Base-by-base conservation (phyloP, 2,329 filamentous ascomycete genomes). In the Diaporthe batatas region DNA sequence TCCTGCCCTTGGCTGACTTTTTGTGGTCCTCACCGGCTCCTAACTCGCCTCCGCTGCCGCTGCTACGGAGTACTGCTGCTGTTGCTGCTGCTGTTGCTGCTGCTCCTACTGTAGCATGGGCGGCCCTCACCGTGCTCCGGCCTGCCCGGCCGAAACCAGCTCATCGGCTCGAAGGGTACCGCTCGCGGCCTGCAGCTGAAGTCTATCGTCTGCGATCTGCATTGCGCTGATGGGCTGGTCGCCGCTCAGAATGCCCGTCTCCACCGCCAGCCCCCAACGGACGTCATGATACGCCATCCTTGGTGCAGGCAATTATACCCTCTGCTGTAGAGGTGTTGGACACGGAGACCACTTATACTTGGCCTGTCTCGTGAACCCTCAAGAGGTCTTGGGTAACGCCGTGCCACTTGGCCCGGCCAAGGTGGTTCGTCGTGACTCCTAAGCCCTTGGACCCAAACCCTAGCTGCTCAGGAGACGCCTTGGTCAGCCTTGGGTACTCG, bases 381-480 rank as follows among this genome's bases (percentile, higher is more conserved):
- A 53, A 53, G 62, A 53, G n/a, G 8, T 25, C 25, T 47, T 67
- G 51, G 44, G 62, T 51, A 67, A 36, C 29, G 47, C 44, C 29
- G 44, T 65, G 44, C 62, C 62, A 65, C 62, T 65, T 65, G 62
- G 62, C 62, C 62, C 44, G 21, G 62, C 62, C 62, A 67, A 67
- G 62, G 21, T 65, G 42, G 62, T 65, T 65, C 62, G 29, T 65
- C 62, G 62, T 53, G 44, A 67, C 62, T 67, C 62, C 6, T 29
- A 21, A 14, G 11, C 32, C 62, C 62, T 65, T 65, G 62, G 62
- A 21, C 44, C 16, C 21, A 49, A 34, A 39, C 62, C 29, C 14
- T 67, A 67, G 32, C 12, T 32, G 47, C 44, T 53, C 44, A 53
- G 21, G 39, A 21, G 21, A 53, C 32, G n/a, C 25, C 62, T 53